phyloP scores from a whole-genome alignment of 2,329 filamentous ascomycete genomes.

The Fusarium albidum region DNA sequence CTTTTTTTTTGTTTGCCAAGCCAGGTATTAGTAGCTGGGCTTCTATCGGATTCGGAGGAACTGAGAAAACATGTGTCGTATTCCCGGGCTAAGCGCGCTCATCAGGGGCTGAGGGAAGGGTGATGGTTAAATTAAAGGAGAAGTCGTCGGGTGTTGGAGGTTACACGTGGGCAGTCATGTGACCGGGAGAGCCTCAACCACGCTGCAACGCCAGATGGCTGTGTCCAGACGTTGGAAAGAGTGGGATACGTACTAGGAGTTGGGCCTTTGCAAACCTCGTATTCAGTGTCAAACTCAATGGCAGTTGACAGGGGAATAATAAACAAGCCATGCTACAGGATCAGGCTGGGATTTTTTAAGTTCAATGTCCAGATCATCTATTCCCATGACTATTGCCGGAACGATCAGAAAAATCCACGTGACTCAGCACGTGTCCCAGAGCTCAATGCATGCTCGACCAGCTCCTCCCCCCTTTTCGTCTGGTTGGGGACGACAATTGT shows the following conservation, averaged over 20 bases:
- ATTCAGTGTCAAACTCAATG: not conserved
- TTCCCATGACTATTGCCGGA: not conserved
- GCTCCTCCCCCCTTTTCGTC: constrained; percentile 19
- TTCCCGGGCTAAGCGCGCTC: not conserved
- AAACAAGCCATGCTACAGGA: too few species aligned
- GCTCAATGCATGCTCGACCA: constrained; percentile 2
- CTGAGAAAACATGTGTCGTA: not conserved
- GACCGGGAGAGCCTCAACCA: not conserved
- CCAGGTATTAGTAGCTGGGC: too few species aligned
- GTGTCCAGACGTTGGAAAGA: too few species aligned
- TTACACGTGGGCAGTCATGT: constrained; percentile 5
- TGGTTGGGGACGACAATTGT: not conserved
- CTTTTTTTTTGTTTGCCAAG: not conserved
- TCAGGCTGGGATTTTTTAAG: too few species aligned
- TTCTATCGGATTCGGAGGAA: not conserved
- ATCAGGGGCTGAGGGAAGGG: not conserved
- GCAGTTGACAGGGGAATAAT: not conserved
- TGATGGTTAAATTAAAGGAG: constrained; percentile 4
- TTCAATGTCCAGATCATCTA: not conserved
- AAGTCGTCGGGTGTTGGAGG: not conserved
- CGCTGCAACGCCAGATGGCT: too few species aligned
- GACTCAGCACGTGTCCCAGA: constrained; percentile 18
- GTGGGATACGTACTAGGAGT: too few species aligned
- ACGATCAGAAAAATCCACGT: not conserved
- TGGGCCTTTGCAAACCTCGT: too few species aligned